Conservation (phyloP, 2,329 filamentous ascomycete species). For the Simplicillium sp. region DNA sequence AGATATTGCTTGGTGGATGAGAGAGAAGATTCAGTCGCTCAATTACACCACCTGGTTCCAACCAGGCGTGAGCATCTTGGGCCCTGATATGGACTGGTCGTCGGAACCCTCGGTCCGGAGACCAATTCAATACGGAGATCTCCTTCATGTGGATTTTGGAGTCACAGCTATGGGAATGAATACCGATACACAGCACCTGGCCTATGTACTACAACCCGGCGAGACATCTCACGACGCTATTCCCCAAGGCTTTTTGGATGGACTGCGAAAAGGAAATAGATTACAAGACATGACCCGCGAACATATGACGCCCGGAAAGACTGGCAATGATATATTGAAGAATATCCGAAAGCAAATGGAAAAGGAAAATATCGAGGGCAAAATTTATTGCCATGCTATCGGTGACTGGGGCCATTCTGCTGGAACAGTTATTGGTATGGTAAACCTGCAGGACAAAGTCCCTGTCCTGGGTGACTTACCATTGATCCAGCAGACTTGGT, state of each 20-base stretch:
- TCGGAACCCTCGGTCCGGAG: constrained; percentile 11
- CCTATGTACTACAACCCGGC: constrained; percentile 34
- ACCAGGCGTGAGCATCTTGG: constrained; percentile 32
- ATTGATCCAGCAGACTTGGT: constrained; percentile 34
- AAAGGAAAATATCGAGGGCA: constrained; percentile 32
- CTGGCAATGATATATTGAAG: constrained; percentile 34
- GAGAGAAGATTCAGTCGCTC: constrained; percentile 35
- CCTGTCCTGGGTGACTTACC: constrained; percentile 35
- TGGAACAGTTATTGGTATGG: constrained; percentile 40
- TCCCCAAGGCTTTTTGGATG: constrained; percentile 28
- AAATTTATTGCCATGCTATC: constrained; percentile 38
- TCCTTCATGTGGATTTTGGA: constrained; percentile 40
- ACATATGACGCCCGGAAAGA: constrained; percentile 32
- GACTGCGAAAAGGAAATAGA: constrained; percentile 33
- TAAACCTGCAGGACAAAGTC: constrained; percentile 37
- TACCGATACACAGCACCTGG: constrained; percentile 41
- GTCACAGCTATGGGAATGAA: constrained; percentile 36
- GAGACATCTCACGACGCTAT: constrained; percentile 28
- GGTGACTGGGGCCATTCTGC: constrained; percentile 42
- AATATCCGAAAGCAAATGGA: constrained; percentile 28
- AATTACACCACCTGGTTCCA: constrained; percentile 46
- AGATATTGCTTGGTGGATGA: constrained; percentile 42
- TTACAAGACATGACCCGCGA: constrained; percentile 36
- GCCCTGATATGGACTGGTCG: constrained; percentile 9
- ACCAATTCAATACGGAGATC: constrained; percentile 32